Evolutionary conservation across 2,329 filamentous ascomycete species (phyloP).

Genomic region (Fusarium sp.): DNA sequence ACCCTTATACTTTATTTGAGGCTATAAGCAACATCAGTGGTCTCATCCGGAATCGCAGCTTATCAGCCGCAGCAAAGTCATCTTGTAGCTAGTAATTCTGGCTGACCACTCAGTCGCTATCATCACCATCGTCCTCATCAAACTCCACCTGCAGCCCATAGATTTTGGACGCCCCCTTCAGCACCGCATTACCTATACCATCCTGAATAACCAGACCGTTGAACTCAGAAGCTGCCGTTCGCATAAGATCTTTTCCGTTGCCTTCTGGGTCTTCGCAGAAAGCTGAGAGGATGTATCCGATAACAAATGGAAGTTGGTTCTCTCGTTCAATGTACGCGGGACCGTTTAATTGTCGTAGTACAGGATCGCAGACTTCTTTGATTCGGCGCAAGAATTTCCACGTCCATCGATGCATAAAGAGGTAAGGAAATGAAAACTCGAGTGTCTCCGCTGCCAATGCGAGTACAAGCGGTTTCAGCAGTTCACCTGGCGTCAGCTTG

Average conservation of each 20-base stretch:
- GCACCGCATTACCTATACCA: background rate
- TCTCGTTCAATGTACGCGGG: slow-evolving; percentile 13
- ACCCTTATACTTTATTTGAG: no score
- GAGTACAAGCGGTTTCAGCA: slow-evolving; percentile 52
- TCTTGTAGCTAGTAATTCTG: no score
- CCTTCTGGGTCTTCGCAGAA: background rate
- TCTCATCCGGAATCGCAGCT: no score
- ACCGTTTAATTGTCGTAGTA: slow-evolving; percentile 53
- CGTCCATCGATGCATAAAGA: slow-evolving; percentile 57
- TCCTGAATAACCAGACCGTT: background rate
- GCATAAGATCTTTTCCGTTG: background rate
- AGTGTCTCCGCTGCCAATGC: slow-evolving; percentile 56
- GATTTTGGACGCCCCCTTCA: background rate
- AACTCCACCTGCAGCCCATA: background rate
- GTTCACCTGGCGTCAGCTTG: slow-evolving; percentile 39
- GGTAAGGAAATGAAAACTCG: slow-evolving; percentile 59
- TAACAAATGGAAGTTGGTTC: background rate
- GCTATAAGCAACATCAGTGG: no score
- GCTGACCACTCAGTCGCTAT: background rate
- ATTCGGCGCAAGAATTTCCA: slow-evolving; percentile 57
- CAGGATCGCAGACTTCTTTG: slow-evolving; percentile 49
- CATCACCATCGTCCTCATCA: background rate
- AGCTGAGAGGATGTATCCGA: background rate
- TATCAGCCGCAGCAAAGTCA: no score
- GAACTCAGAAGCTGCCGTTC: background rate